Evolutionary conservation across 306 rosid genomes (phyloP).

Genomic region (Cicer bijugum): DNA sequence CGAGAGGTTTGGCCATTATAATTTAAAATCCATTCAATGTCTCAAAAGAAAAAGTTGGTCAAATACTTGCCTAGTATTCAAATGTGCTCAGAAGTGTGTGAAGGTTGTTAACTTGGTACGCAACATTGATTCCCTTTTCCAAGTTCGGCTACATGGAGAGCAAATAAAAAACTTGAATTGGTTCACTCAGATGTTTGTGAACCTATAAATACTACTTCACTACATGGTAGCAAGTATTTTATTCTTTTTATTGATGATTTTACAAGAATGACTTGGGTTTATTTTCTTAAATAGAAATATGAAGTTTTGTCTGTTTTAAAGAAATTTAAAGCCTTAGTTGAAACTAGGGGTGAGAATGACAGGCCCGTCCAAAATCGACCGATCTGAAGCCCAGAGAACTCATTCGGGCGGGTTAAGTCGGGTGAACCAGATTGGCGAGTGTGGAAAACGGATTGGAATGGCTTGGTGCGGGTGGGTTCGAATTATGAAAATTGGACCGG

Average conservation of each 20-base stretch:
- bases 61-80: background rate
- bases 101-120: background rate
- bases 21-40: too few species aligned
- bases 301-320: too few species aligned
- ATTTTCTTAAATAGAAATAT: background rate
- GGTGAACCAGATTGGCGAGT: too few species aligned
- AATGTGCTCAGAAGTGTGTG: background rate
- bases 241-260: background rate
- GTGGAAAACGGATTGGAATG: too few species aligned
- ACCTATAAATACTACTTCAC: background rate
- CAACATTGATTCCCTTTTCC: background rate
- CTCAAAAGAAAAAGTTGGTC: too few species aligned
- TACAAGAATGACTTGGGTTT: background rate
- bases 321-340: background rate
- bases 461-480: too few species aligned
- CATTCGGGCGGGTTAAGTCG: too few species aligned
- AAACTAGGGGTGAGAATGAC: too few species aligned
- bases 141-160: background rate
- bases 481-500: too few species aligned
- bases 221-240: background rate
- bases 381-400: too few species aligned
- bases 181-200: background rate
- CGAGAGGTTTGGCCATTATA: too few species aligned
- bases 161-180: slow-evolving; percentile 4
- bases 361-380: too few species aligned